A percentile compares a stretch with the other conserved stretches of the same genome.
Conservation (phyloP, 208 protist species). For the Histomonas meleagridis region DNA sequence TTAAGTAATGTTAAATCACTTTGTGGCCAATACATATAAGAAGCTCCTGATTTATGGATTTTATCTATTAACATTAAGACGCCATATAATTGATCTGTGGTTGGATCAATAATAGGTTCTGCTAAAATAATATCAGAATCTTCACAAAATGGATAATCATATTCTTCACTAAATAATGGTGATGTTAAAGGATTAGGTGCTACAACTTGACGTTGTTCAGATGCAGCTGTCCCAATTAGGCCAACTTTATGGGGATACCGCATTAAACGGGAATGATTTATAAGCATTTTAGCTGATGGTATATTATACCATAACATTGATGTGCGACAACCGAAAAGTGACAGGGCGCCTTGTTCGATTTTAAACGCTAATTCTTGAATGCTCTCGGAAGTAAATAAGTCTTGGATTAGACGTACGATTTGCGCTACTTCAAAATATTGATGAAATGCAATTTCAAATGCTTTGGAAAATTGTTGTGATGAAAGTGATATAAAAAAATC, state of each 20-base stretch:
- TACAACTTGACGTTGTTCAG: not conserved
- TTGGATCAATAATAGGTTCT: not conserved
- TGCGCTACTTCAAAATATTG: constrained; percentile 24
- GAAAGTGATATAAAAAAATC: not conserved
- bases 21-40: constrained; percentile 10
- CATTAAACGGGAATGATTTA: constrained; percentile 21
- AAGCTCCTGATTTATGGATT: not conserved
- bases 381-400: not conserved
- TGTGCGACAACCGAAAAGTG: not conserved
- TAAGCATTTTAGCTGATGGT: not conserved
- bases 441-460: not conserved
- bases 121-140: constrained; percentile 9
- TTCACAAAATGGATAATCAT: constrained; percentile 30
- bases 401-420: not conserved
- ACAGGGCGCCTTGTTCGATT: not conserved
- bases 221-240: not conserved
- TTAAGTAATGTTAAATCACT: not conserved
- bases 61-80: constrained; percentile 18
- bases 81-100: not conserved
- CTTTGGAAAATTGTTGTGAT: not conserved
- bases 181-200: constrained; percentile 21
- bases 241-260: not conserved
- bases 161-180: constrained; percentile 15
- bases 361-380: not conserved
- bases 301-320: constrained; percentile 28